Evolutionary conservation across 1,284 basidiomycete genomes (phyloP), one percentile per base, ranked within the genome.

Genomic region (Malassezia vespertilionis): DNA sequence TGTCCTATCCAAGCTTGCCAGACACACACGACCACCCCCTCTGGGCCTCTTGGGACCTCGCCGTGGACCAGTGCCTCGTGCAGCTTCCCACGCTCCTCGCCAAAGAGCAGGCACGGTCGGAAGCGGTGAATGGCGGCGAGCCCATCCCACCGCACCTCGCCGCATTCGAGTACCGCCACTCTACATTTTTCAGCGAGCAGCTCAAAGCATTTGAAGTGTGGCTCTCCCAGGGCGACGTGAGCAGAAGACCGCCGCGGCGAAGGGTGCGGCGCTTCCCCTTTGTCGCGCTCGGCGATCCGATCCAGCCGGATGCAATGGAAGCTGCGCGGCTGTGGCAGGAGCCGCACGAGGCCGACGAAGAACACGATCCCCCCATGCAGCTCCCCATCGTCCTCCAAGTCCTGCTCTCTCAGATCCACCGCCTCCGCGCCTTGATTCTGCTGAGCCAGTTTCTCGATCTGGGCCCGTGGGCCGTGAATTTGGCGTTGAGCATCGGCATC

Each of bases 11-110:
- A 15, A 79, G 84, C 15, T 80, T 97, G 8, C 89, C 91, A 2
- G 77, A 88, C 4, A 95, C 91, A 15, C 90, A 95, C 68, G 91
- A 89, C 11, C 91, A 97, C 68, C 82, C 84, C 0, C 76, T 97
- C 11, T 97, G 91, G 91, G 82, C 85, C 42, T 86, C 86, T 3
- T 97, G 93, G 91, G 93, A 97, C 73, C 79, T 95, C 4, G 91
- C 91, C 0, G 84, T 97, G 1, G 93, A 97, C 69, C 82, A 86
- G n/a, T 91, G 87, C 65, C 76, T 97, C 12, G 80, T 86, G 10
- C 91, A 97, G 68, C 77, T 97, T 15, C 90, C 89, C 0, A 81
- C 85, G 10, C 74, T 96, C n/a, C 76, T 96, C 2, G 78, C 77
- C 50, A 82, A 80, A 58, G 72, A 73, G 75, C 80, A 59, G 72